Evolutionary conservation across 2,329 filamentous ascomycete species (phyloP).

Genomic region (Penicillium griseofulvum): DNA sequence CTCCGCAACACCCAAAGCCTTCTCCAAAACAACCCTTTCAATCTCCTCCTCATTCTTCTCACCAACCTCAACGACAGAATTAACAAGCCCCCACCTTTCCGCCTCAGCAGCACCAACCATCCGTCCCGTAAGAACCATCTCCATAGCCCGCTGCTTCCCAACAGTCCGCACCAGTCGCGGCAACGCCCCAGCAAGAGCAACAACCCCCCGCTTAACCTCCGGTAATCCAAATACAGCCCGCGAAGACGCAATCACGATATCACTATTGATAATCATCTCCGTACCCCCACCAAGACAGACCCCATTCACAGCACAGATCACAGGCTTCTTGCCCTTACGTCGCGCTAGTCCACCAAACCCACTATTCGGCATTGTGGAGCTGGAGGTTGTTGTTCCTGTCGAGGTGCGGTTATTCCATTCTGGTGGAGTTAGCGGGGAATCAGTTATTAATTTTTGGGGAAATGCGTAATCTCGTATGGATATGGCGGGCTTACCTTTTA

Average conservation of each 20-base stretch:
- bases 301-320: slow-evolving; percentile 74
- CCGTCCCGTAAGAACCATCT: slow-evolving; percentile 68
- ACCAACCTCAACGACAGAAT: slow-evolving; percentile 55
- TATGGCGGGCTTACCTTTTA: slow-evolving; percentile 35
- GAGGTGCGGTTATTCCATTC: slow-evolving; percentile 35
- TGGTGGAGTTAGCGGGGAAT: slow-evolving; percentile 3
- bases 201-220: slow-evolving; percentile 68
- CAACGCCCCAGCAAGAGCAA: slow-evolving; percentile 68
- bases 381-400: slow-evolving; percentile 8
- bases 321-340: slow-evolving; percentile 59
- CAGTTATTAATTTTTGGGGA: too few relatives aligned
- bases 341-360: slow-evolving; percentile 47
- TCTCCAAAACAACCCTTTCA: slow-evolving; percentile 22
- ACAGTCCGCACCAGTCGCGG: slow-evolving; percentile 64
- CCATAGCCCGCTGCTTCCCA: slow-evolving; percentile 66
- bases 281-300: slow-evolving; percentile 72
- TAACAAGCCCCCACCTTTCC: slow-evolving; percentile 66
- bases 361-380: slow-evolving; percentile 24
- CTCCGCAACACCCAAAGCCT: slow-evolving; percentile 60
- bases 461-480: too few relatives aligned
- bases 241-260: slow-evolving; percentile 62
- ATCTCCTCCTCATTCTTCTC: slow-evolving; percentile 17
- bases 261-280: slow-evolving; percentile 71
- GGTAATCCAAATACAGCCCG: slow-evolving; percentile 65
- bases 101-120: slow-evolving; percentile 60